These are phyloP conservation scores for Penstemon davidsonii DNA, from an alignment of 257 asterid species.

Conservation along the genomic window DNA sequence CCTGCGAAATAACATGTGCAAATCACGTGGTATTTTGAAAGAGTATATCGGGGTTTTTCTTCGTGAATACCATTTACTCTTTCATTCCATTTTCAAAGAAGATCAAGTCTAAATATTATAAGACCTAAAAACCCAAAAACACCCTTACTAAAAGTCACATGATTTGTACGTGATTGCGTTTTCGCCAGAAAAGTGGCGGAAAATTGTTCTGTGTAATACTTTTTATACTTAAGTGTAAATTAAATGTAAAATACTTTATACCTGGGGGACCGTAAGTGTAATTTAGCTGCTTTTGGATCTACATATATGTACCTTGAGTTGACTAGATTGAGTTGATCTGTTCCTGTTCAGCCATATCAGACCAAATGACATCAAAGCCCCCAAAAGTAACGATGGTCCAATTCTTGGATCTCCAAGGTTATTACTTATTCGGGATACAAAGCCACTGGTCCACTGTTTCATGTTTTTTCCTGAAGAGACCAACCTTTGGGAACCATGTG, in stretches of 20 bases:
- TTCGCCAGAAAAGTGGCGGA: too few species aligned
- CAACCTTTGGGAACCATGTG: constrained; percentile 49
- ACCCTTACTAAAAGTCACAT: too few species aligned
- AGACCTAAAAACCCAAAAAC: too few species aligned
- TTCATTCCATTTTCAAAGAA: too few species aligned
- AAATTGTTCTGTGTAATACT: not conserved
- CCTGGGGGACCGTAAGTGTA: too few species aligned
- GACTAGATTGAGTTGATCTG: constrained; percentile 46
- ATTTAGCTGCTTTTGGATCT: not conserved
- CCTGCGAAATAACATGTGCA: too few species aligned
- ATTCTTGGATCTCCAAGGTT: constrained; percentile 76
- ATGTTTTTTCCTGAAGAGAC: constrained; percentile 48
- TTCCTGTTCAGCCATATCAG: constrained; percentile 67
- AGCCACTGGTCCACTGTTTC: constrained; percentile 39
- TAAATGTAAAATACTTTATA: too few species aligned
- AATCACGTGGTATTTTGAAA: too few species aligned
- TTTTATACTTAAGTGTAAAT: not conserved
- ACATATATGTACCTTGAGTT: constrained; percentile 38
- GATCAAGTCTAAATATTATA: too few species aligned
- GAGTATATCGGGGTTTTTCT: too few species aligned
- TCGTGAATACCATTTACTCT: too few species aligned
- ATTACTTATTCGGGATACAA: constrained; percentile 41
- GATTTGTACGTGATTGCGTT: too few species aligned
- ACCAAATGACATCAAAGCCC: constrained; percentile 70
- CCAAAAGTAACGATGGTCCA: constrained; percentile 83